Evolutionary conservation across 768 basidiomycete genomes (phyloP).

Genomic region (Podaxis rugospora): DNA sequence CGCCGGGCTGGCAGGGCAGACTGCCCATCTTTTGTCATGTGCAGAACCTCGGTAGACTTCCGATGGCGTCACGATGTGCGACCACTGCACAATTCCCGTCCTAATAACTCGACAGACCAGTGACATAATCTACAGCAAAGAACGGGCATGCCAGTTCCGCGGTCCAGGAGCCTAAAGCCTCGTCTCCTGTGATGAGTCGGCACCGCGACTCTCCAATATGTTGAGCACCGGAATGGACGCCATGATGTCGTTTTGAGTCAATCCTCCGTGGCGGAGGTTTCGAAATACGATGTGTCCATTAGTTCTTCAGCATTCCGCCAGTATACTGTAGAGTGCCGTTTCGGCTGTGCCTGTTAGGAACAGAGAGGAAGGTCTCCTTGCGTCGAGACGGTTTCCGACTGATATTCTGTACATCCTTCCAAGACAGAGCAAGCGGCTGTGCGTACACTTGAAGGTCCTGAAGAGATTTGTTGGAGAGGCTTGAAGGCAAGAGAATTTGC

Average conservation of each 20-base stretch:
- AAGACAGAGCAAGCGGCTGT: no score
- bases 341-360: no score
- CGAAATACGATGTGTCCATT: background rate
- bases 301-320: background rate
- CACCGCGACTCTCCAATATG: background rate
- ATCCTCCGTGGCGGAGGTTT: background rate
- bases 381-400: no score
- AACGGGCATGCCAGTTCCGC: background rate
- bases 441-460: background rate
- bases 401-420: no score
- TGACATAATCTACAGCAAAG: background rate
- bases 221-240: background rate
- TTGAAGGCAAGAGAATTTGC: background rate
- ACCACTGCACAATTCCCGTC: background rate
- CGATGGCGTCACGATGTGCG: background rate
- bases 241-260: background rate
- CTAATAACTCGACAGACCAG: background rate
- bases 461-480: background rate
- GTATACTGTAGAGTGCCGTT: background rate
- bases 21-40: background rate
- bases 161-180: background rate
- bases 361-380: no score
- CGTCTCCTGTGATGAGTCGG: background rate
- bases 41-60: background rate
- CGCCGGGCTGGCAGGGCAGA: background rate